Base-by-base conservation (phyloP, 2,329 filamentous ascomycete genomes). In the Trichoderma polysporum region DNA sequence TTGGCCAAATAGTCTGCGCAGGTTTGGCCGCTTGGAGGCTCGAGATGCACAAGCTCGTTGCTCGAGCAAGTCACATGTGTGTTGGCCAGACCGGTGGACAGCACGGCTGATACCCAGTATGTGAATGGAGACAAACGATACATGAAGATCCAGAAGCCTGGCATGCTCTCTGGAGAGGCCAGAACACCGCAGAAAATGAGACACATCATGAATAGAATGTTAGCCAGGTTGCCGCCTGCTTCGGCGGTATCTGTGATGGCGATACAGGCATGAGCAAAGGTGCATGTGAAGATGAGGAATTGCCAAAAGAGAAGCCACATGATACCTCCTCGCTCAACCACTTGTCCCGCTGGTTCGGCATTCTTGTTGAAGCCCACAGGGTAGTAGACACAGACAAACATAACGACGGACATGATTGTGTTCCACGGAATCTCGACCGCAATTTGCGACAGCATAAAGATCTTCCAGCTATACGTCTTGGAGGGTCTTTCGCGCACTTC, bases 171-270 rank as follows among this genome's bases (percentile, higher is more conserved):
- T 83, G 82, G 0, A 0, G 90, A 90, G 0, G 92, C 90, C 4
- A 92, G 80, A 2, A 93, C 89, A 69, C 91, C 91, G 72, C 90
- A 93, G 80, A 94, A 93, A 1, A 85, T 85, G 13, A 92, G 83
- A 2, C 92, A 80, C 53, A 87, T 75, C 73, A 83, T 81, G 66
- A 88, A 78, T 17, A 88, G 61, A 0, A 89, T 73, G 0, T 64
- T 64, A 27, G 61, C 61, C 17, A 64, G 52, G 1, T 64, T 64
- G 4, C 61, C 61, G 2, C 61, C 61, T 1, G 61, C 61, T 17
- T 64, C 61, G 15, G 61, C 61, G 8, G 61, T 64, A 27, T 64
- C 61, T 2, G 61, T 64, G 15, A 64, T 64, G 29, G 61, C 61
- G n/a, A 64, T 64, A n/a, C 61, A 64, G 35, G 61, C 61, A n/a